Percentiles rank a stretch among this genome's conserved stretches.
phyloP scores from a whole-genome alignment of 1,139 yeast species.

The Taphrina betulina region DNA sequence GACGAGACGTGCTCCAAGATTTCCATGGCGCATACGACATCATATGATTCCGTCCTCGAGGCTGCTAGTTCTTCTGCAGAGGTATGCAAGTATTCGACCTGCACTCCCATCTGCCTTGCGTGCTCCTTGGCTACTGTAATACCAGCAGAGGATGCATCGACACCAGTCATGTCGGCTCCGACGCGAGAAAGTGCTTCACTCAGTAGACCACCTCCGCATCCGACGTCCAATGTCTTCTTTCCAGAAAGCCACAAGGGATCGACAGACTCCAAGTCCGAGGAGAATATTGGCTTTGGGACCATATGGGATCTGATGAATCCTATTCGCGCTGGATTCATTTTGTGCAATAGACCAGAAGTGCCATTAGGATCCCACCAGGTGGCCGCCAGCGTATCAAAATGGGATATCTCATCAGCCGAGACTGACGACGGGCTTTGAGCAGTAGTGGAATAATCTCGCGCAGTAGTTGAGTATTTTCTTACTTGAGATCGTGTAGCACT shows the following conservation, averaged over 20 bases:
- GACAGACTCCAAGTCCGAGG: conserved; percentile 41
- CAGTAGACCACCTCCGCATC: conserved; percentile 96
- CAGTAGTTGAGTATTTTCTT: too few relatives aligned
- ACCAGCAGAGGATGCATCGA: conserved; percentile 82
- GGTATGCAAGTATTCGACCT: conserved; percentile 58
- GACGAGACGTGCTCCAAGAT: conserved; percentile 89
- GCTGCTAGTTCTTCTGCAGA: conserved; percentile 55
- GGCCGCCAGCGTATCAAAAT: conserved; percentile 79
- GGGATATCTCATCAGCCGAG: conserved; percentile 59
- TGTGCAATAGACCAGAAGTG: conserved; percentile 86
- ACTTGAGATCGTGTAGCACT: too few relatives aligned
- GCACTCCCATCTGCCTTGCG: conserved; percentile 47
- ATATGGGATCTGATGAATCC: conserved; percentile 58
- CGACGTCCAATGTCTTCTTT: conserved; percentile 73
- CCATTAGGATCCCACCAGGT: conserved; percentile 97
- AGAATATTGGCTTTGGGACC: conserved; percentile 5
- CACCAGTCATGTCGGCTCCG: conserved; percentile 67
- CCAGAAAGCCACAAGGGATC: conserved; percentile 41
- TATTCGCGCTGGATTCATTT: conserved; percentile 87
- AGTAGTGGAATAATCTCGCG: too few relatives aligned
- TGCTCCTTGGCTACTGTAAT: conserved; percentile 76
- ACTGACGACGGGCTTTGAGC: conserved; percentile 8
- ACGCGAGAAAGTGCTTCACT: conserved; percentile 83
- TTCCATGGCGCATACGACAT: conserved; percentile 87
- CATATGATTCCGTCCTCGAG: conserved; percentile 49